Evolutionary conservation across 2,329 filamentous ascomycete species (phyloP).

Genomic region (Purpureocillium lavendulum): DNA sequence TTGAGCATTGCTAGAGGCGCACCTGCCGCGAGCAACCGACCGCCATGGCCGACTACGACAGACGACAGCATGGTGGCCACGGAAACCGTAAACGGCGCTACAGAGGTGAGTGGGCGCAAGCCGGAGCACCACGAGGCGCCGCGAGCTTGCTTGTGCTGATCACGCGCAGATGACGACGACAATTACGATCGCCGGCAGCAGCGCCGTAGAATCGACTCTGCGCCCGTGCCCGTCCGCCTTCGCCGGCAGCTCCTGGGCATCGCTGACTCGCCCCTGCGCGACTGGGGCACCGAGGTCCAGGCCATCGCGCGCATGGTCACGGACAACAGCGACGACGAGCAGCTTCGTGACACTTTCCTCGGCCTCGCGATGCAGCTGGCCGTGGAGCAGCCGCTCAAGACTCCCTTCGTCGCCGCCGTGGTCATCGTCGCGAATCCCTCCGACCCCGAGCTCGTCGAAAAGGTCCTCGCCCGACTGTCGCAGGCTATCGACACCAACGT

Average conservation of each 20-base stretch:
- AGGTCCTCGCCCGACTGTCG: constrained; percentile 58
- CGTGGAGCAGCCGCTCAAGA: constrained; percentile 91
- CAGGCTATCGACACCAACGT: constrained; percentile 59
- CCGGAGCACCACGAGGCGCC: not conserved
- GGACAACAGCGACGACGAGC: constrained; percentile 80
- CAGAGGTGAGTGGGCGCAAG: constrained; percentile 52
- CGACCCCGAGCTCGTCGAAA: constrained; percentile 64
- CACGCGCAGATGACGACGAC: constrained; percentile 56
- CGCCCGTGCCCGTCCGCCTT: constrained; percentile 60
- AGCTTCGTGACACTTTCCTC: constrained; percentile 65
- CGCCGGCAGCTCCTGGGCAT: constrained; percentile 72
- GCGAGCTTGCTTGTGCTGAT: too few relatives aligned
- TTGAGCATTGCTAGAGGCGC: too few relatives aligned
- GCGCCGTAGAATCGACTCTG: constrained; percentile 64
- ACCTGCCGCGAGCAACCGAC: too few relatives aligned
- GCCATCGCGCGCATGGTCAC: constrained; percentile 67
- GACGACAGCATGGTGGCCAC: constrained; percentile 42
- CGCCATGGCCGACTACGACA: constrained; percentile 48
- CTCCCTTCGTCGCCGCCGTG: constrained; percentile 84
- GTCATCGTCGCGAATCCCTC: constrained; percentile 71
- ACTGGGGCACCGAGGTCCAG: constrained; percentile 70
- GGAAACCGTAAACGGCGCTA: constrained; percentile 69
- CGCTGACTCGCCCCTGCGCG: constrained; percentile 72
- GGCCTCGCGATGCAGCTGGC: constrained; percentile 68
- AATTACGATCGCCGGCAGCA: constrained; percentile 67